Evolutionary conservation across 441 rosid species (phyloP).

Genomic region (Mallotus repandus): DNA sequence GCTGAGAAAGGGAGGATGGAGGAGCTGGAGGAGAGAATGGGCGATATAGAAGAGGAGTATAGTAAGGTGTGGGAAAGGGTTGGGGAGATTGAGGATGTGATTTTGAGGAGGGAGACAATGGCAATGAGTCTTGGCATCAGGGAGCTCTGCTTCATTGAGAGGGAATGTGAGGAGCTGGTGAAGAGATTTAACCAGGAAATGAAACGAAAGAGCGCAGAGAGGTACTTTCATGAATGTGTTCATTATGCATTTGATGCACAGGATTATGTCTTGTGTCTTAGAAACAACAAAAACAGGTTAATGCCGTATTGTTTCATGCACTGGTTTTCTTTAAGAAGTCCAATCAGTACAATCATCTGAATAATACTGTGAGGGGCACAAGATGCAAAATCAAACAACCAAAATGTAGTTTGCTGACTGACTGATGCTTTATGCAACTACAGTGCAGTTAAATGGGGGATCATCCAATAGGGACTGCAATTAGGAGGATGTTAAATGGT

Average conservation of each 20-base stretch:
- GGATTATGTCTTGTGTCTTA: background rate
- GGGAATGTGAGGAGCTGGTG: constrained; percentile 80
- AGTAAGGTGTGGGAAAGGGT: constrained; percentile 58
- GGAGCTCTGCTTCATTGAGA: constrained; percentile 78
- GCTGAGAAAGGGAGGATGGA: constrained; percentile 35
- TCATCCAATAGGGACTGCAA: background rate
- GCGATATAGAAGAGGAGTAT: constrained; percentile 59
- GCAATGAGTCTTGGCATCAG: constrained; percentile 73
- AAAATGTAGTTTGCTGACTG: background rate
- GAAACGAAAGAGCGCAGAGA: constrained; percentile 41
- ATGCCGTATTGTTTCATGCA: constrained; percentile 2
- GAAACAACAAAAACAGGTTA: constrained; percentile 2
- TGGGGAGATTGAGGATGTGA: constrained; percentile 62
- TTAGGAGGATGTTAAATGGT: background rate
- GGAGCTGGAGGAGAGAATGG: constrained; percentile 45
- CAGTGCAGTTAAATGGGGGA: background rate
- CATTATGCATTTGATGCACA: background rate
- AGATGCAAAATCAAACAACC: constrained; percentile 2
- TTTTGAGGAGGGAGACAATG: constrained; percentile 56
- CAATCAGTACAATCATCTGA: background rate
- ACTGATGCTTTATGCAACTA: background rate
- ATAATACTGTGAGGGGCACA: background rate
- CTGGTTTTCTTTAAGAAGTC: constrained; percentile 4
- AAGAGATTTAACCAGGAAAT: constrained; percentile 51
- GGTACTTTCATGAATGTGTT: constrained; percentile 36